phyloP scores from a whole-genome alignment of 2,329 filamentous ascomycete genomes.

The Cryphonectria radicalis region DNA sequence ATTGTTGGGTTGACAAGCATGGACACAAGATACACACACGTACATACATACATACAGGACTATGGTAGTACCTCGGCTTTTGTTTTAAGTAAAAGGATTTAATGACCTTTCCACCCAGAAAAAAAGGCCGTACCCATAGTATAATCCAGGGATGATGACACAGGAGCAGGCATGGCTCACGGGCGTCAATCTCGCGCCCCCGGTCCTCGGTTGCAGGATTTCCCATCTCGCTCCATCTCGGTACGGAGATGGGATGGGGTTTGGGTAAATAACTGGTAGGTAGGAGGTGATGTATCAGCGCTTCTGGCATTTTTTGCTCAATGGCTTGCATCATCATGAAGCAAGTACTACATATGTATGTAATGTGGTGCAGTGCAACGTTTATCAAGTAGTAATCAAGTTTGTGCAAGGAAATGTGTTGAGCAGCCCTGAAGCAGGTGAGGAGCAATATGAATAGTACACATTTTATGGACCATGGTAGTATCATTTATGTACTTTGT shows the following conservation, averaged over 20 bases:
- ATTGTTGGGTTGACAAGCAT: not conserved
- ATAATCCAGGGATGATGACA: not conserved
- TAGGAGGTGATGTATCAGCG: not conserved
- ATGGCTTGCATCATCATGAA: not conserved
- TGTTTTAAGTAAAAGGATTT: not conserved
- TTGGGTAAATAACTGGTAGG: not conserved
- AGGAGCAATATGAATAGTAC: not conserved
- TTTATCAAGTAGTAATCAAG: not conserved
- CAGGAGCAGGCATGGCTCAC: not conserved
- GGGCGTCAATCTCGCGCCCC: slow-evolving; percentile 1
- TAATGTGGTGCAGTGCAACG: not conserved
- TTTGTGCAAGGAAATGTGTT: too few species aligned
- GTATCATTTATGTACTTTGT: not conserved
- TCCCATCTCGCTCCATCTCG: slow-evolving; percentile 9
- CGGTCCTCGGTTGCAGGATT: not conserved
- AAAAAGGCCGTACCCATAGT: not conserved
- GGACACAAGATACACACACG: not conserved
- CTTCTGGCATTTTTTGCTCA: not conserved
- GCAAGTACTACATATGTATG: too few species aligned
- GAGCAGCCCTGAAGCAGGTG: too few species aligned
- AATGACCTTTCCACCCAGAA: not conserved
- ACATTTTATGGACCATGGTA: not conserved
- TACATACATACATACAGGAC: too few species aligned
- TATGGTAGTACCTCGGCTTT: not conserved
- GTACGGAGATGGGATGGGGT: slow-evolving; percentile 10